Evolutionary conservation across 148 eudicot genomes (phyloP), one percentile per base, ranked within the genome.

Genomic region (Pouteria glomerata): DNA sequence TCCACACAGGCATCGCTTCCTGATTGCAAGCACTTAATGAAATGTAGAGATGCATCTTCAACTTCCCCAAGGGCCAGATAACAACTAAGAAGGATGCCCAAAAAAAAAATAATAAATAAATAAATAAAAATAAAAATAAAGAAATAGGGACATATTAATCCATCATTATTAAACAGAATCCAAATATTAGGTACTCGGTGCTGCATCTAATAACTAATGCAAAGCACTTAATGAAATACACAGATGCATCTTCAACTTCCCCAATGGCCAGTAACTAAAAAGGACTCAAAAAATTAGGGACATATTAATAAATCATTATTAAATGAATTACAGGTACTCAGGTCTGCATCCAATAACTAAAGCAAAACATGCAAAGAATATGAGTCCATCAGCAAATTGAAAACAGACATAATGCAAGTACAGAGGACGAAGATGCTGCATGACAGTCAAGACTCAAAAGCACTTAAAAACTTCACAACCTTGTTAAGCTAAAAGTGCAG

Each of bases 191-290:
- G 51, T 18, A 69, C 33, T 24, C 33, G 12, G 48, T 21, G 45
- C 29, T 21, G 59, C 52, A 70, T 26, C 13, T 27, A 24, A 37
- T 13, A 35, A 69, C 13, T 21, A 37, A 69, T 23, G 14, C 29
- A n/a, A 92, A 84, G 76, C 96, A 78, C 73, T 82, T 87, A 84
- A 78, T 81, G 79, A 85, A 92, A 83, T 84, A 78, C 63, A 34
- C 56, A 24, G 82, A 82, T 73, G 99, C 97, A 72, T 87, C 79
- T 72, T 85, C 88, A 74, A 85, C 83, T 68, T 96, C 90, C 56
- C 97, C 99, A 58, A 95, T 86, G 77, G 94, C 90, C 82, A 96
- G 96, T 94, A 96, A 71, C 99, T 96, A 75, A 31, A 74, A 62
- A 13, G 30, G 15, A 68, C n/a, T n/a, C n/a, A 16, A 50, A 47